Evolutionary conservation across 768 basidiomycete species (phyloP).

Genomic region (Dacryopinax primogenitus): DNA sequence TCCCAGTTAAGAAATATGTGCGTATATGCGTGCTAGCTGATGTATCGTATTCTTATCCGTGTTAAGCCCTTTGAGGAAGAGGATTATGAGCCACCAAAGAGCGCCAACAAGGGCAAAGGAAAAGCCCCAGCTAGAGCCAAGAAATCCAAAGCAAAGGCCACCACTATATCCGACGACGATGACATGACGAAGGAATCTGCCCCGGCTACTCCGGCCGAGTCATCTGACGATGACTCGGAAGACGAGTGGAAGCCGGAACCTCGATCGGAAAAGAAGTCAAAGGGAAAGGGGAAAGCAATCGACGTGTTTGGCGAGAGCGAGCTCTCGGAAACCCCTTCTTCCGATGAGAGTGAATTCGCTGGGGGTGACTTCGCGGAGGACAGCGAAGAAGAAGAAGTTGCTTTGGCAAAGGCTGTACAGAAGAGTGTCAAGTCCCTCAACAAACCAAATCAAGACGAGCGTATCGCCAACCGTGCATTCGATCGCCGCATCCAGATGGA

Average conservation of each 20-base stretch:
- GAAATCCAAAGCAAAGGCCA: slow-evolving; percentile 27
- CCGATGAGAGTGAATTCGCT: background rate
- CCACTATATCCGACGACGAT: slow-evolving; percentile 11
- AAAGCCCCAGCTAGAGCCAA: background rate
- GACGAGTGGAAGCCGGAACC: slow-evolving; percentile 13
- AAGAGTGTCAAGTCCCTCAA: background rate
- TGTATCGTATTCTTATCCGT: background rate
- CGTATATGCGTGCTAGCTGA: background rate
- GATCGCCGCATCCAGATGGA: background rate
- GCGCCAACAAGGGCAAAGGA: background rate
- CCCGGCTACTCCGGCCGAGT: background rate
- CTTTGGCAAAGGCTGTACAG: background rate
- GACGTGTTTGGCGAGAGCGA: background rate
- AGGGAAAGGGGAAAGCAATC: slow-evolving; percentile 19
- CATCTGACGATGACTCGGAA: slow-evolving; percentile 4
- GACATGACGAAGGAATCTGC: background rate
- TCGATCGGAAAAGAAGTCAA: slow-evolving; percentile 23
- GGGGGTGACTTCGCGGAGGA: background rate
- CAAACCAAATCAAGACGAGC: background rate
- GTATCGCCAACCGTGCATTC: background rate
- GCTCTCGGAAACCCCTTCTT: background rate
- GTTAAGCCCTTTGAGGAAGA: background rate
- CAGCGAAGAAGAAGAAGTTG: background rate
- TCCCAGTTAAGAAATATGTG: background rate
- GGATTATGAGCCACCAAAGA: slow-evolving; percentile 12